Evolutionary conservation across 1,139 yeast species (phyloP).

Genomic region (Sugiyamaella xylanicola): DNA sequence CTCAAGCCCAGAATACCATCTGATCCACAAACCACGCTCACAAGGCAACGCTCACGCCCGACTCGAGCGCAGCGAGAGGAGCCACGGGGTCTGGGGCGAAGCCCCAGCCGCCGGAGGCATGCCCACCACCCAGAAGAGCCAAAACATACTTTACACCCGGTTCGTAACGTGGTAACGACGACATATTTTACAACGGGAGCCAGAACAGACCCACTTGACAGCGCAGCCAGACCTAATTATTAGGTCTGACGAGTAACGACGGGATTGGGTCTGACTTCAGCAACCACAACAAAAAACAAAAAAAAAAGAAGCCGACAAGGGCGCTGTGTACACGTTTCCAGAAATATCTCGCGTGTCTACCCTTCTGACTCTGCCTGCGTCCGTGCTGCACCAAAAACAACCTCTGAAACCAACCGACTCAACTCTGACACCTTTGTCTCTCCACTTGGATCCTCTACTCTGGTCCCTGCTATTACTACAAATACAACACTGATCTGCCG

Average conservation of each 20-base stretch:
- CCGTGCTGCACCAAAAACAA: background rate
- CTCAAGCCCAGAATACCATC: too few relatives aligned
- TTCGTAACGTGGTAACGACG: constrained; percentile 15
- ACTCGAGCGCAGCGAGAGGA: too few relatives aligned
- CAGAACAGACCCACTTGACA: background rate
- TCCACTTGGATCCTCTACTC: background rate
- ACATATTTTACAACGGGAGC: background rate
- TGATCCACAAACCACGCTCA: too few relatives aligned
- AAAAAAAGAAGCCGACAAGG: too few relatives aligned
- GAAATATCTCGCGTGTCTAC: background rate
- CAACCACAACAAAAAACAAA: too few relatives aligned
- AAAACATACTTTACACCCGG: constrained; percentile 10
- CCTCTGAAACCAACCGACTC: background rate
- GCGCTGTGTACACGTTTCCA: too few relatives aligned
- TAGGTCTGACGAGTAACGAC: background rate
- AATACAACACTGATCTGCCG: constrained; percentile 2
- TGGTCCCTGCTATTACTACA: background rate
- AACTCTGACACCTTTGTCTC: background rate
- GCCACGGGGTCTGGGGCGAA: too few relatives aligned
- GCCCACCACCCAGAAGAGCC: too few relatives aligned
- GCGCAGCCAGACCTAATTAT: background rate
- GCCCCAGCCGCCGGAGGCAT: too few relatives aligned
- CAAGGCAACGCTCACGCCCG: too few relatives aligned
- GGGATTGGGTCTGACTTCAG: too few relatives aligned
- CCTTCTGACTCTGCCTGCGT: background rate